Evolutionary conservation across 78 protist genomes (phyloP), one percentile per base, ranked within the genome.

Genomic region (Tieghemostelium lacteum): DNA sequence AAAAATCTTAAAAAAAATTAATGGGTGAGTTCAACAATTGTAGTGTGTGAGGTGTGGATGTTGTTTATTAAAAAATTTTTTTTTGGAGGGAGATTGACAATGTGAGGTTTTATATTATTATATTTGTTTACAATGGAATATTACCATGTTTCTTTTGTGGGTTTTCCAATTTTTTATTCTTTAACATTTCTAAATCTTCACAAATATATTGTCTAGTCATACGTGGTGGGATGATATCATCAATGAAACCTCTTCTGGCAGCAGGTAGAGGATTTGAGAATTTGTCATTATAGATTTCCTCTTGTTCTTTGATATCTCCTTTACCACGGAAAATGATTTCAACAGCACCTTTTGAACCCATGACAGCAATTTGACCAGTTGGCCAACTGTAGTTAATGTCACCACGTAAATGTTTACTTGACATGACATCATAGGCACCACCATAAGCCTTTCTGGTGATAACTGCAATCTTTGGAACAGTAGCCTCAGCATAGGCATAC

Each of bases 341-440:
- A 31, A 94, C 98, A 0, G 99, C 99, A 39, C 99, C 99, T 87
- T 98, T 95, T 7, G 99, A 98, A 5, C 99, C 99, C 99, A 98
- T 98, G 29, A 98, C 99, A 19, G 99, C 99, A 16, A 99, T 91
- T 76, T 99, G 99, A 49, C 98, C 98, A n/a, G 94, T 87, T 42
- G 99, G 99, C 99, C 99, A 99, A 1, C 99, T 98, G 92, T 98
- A 97, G 93, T 98, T 98, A 40, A 75, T n/a, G 78, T 98, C 99
- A 50, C 98, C 98, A 36, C 99, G 95, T 22, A 98, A 88, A 65
- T 98, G 99, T 97, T 98, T 98, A 2, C 98, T 94, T 36, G 93
- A 37, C 99, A 98, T 98, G 40, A 98, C 99, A 52, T 96, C 98
- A 77, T 98, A 98, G n/a, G 99, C 99, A 19, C 99, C 99, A 73